Evolutionary conservation across 345 rosid species (phyloP).

Genomic region (Gossypium bickii): DNA sequence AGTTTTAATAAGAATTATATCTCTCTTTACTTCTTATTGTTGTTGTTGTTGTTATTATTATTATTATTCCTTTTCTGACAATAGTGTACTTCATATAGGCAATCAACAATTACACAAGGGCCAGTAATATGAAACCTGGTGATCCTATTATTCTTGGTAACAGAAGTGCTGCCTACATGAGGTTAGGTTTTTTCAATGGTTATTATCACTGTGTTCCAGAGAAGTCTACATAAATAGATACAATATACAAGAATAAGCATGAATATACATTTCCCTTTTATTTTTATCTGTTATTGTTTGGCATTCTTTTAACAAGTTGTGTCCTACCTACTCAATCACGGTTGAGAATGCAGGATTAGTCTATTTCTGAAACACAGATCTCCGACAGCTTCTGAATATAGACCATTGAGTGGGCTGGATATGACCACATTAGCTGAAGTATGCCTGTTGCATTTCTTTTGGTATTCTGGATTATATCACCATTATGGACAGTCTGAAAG

Average conservation of each 20-base stretch:
- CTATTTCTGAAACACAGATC: constrained; percentile 66
- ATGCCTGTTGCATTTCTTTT: constrained; percentile 22
- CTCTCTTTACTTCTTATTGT: background rate
- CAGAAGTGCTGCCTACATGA: constrained; percentile 76
- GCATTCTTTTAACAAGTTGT: background rate
- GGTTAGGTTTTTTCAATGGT: constrained; percentile 37
- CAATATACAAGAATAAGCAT: background rate
- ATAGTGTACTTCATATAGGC: constrained; percentile 42
- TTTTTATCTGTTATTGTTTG: background rate
- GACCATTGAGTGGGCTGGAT: constrained; percentile 81
- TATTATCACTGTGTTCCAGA: background rate
- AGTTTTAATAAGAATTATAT: constrained; percentile 1
- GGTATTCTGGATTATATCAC: background rate
- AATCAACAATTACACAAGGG: constrained; percentile 66
- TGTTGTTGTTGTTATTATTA: too few species aligned
- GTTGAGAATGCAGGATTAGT: constrained; percentile 52
- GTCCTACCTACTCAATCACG: background rate
- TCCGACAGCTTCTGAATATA: constrained; percentile 65
- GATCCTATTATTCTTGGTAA: constrained; percentile 78
- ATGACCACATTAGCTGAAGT: constrained; percentile 93
- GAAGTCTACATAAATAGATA: background rate
- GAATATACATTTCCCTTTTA: background rate
- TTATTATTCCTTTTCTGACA: constrained; percentile 9
- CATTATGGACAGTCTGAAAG: constrained; percentile 12
- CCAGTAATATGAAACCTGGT: constrained; percentile 60